Evolutionary conservation across 495 filamentous ascomycete genomes (phyloP).

Genomic region (Saxophila tyrrhenica): DNA sequence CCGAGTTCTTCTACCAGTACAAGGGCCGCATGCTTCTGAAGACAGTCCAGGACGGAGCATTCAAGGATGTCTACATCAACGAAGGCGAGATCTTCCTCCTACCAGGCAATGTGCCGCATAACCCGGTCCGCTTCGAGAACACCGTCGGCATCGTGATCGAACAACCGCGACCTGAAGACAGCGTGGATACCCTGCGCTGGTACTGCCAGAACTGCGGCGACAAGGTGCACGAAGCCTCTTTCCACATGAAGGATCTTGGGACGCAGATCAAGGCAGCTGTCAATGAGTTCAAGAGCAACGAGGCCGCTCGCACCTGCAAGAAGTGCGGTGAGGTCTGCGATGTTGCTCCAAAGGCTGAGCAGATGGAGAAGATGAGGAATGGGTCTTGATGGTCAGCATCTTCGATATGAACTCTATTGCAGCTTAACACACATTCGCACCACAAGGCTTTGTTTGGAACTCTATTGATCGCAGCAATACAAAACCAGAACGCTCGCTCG

Average conservation of each 20-base stretch:
- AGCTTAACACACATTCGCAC: too few relatives aligned
- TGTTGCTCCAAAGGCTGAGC: conserved; percentile 23
- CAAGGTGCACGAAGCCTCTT: conserved; percentile 74
- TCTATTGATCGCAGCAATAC: too few relatives aligned
- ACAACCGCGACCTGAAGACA: conserved; percentile 58
- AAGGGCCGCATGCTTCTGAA: conserved; percentile 87
- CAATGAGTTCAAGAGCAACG: conserved; percentile 61
- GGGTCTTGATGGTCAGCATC: too few relatives aligned
- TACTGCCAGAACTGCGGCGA: conserved; percentile 64
- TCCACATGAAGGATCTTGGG: conserved; percentile 86
- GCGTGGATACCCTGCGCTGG: conserved; percentile 77
- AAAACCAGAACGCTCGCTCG: too few relatives aligned
- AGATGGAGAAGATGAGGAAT: conserved; percentile 26
- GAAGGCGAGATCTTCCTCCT: conserved; percentile 94
- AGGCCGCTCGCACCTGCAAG: conserved; percentile 63
- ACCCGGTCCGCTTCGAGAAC: conserved; percentile 55
- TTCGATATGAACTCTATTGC: too few relatives aligned
- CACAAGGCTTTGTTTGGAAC: too few relatives aligned
- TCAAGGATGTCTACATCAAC: conserved; percentile 75
- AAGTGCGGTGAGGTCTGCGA: conserved; percentile 67
- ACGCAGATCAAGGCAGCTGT: conserved; percentile 95
- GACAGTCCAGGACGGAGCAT: conserved; percentile 57
- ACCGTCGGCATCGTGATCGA: conserved; percentile 82
- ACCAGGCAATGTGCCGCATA: conserved; percentile 80
- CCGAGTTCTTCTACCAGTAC: conserved; percentile 98